phyloP scores from a whole-genome alignment of 2,329 filamentous ascomycete genomes.

The Paramyrothecium roridum region DNA sequence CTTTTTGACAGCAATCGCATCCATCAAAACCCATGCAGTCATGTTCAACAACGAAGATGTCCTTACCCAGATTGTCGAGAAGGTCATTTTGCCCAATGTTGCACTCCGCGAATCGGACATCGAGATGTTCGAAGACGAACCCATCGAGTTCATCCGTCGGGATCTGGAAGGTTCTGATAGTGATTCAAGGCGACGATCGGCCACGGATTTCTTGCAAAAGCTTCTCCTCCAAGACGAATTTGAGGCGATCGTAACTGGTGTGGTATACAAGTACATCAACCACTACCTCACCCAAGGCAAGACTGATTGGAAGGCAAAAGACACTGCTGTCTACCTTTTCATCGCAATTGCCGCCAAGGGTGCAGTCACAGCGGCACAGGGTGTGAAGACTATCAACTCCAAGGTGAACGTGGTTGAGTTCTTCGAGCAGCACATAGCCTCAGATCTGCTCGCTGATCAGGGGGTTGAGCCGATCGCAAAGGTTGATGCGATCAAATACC shows the following conservation, averaged over 20 bases:
- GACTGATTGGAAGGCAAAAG: conserved; percentile 93
- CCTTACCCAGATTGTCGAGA: conserved; percentile 85
- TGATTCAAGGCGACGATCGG: conserved; percentile 85
- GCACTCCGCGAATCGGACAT: conserved; percentile 88
- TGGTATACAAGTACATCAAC: conserved; percentile 84
- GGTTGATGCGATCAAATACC: conserved; percentile 96
- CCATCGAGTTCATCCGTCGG: conserved; percentile 94
- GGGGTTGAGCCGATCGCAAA: conserved; percentile 81
- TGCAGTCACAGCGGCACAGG: conserved; percentile 78
- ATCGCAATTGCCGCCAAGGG: conserved; percentile 92
- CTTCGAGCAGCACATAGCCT: conserved; percentile 87
- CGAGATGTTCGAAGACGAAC: conserved; percentile 96
- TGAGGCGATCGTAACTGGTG: conserved; percentile 76
- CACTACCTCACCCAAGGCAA: conserved; percentile 81
- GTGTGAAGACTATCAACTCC: conserved; percentile 87
- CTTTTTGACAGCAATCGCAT: conserved; percentile 87
- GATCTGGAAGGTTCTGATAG: conserved; percentile 96
- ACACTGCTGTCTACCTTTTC: conserved; percentile 97
- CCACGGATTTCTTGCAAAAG: conserved; percentile 89
- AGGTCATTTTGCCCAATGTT: conserved; percentile 92
- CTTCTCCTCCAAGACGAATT: conserved; percentile 76
- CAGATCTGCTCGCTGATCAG: conserved; percentile 73
- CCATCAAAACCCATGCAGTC: conserved; percentile 71
- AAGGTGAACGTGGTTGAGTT: conserved; percentile 88
- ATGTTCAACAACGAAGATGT: conserved; percentile 82